Evolutionary conservation across 805 yeast genomes (phyloP), one percentile per base, ranked within the genome.

Genomic region (Barnettozyma populi): DNA sequence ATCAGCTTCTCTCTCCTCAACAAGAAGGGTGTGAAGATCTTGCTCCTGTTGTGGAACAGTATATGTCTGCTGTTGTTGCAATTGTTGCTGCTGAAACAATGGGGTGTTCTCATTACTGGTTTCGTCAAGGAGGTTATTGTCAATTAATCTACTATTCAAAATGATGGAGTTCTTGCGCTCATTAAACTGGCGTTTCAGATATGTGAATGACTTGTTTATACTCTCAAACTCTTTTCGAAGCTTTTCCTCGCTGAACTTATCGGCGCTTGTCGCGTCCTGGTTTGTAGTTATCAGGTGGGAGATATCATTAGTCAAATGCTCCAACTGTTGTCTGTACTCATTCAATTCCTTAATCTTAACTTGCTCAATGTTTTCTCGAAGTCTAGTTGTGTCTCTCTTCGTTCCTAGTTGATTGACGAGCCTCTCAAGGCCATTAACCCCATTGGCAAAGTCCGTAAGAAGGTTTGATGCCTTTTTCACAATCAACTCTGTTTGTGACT

Each of bases 1-100:
- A 52, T 88, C 94, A 21, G 78, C 68, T 45, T 85, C 82, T 47
- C 97, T 70, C 58, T 88, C 92, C 48, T 81, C 79, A 2, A 90
- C 80, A 5, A 86, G 64, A 1, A 81, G 62, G 1, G 78, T 57
- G 56, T 86, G 92, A 52, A 81, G 80, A 52, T 80, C 85, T 20
- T 85, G 60, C 43, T 84, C 80, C 25, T 81, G 70, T 50, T 75
- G 74, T 11, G 62, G 56, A 1, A 73, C 59, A 1, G 61, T 48
- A 32, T 66, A 68, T 23, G 61, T 60, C 47, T 72, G 73, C 29
- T 65, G 63, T 36, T 68, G 73, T 36, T 61, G 64, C 49, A 64
- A 71, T 43, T 62, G 65, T 24, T 52, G 59, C 24, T 50, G 54
- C 16, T 51, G 47, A 34, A 56, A 43, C 25, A 59, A 43, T 20